Percentiles rank a stretch among this genome's conserved stretches.
Evolutionary conservation across 768 basidiomycete genomes (phyloP).

Genomic region (Boletus reticuloceps): DNA sequence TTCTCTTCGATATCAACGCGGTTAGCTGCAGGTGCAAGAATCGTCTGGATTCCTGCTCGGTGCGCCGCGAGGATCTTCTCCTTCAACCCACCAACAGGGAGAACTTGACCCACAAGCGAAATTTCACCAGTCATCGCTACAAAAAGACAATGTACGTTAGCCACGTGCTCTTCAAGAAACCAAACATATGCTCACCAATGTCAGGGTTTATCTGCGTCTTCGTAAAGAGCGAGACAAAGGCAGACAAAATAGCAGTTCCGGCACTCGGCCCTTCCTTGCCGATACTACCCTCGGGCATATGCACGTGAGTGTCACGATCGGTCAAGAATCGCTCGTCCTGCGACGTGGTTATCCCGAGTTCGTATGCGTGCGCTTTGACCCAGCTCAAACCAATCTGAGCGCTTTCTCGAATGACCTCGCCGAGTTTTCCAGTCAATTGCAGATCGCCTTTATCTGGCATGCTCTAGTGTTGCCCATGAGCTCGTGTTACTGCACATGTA

Average conservation of each 20-base stretch:
- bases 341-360: conserved; percentile 78
- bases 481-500: background rate
- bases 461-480: conserved; percentile 44
- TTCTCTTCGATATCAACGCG: conserved; percentile 96
- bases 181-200: conserved; percentile 59
- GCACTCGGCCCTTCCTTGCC: conserved; percentile 97
- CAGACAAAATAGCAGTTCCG: conserved; percentile 89
- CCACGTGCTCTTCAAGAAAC: background rate
- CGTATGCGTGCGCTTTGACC: conserved; percentile 88
- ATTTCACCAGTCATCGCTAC: conserved; percentile 98
- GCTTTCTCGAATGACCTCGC: conserved; percentile 95
- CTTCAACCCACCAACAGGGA: conserved; percentile 94
- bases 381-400: conserved; percentile 94
- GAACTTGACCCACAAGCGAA: conserved; percentile 91
- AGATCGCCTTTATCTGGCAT: conserved; percentile 96
- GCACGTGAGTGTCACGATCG: conserved; percentile 89
- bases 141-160: background rate
- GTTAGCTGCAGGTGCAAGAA: conserved; percentile 84
- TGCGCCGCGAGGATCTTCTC: conserved; percentile 97
- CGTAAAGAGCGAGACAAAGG: conserved; percentile 90
- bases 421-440: conserved; percentile 94
- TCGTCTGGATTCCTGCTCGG: conserved; percentile 92
- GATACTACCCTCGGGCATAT: conserved; percentile 94
- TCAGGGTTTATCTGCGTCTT: conserved; percentile 81
- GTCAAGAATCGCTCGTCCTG: conserved; percentile 76